Evolutionary conservation across 2,329 filamentous ascomycete species (phyloP).

Genomic region (Calcarisporium arbuscula): DNA sequence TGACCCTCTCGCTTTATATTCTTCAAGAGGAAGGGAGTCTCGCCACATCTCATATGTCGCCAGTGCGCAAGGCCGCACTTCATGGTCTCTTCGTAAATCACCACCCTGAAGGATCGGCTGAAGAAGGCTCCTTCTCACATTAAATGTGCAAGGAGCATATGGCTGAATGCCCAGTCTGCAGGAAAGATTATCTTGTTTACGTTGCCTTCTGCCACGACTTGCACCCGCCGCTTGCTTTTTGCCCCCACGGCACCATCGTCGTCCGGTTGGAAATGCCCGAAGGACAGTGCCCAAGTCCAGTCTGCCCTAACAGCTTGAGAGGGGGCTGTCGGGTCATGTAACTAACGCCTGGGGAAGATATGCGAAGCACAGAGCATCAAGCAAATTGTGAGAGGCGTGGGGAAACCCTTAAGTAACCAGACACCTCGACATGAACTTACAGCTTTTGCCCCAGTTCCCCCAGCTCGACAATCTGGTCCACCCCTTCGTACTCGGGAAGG

Average conservation of each 20-base stretch:
- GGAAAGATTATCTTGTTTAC: constrained; percentile 53
- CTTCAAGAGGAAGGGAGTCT: no score
- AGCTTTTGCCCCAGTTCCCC: constrained; percentile 44
- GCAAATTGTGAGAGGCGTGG: constrained; percentile 5
- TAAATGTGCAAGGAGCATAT: constrained; percentile 57
- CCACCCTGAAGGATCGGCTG: no score
- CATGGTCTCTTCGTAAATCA: no score
- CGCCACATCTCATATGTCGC: no score
- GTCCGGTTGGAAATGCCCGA: constrained; percentile 41
- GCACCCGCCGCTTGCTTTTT: constrained; percentile 41
- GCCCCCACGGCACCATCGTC: constrained; percentile 36
- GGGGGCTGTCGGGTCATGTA: constrained; percentile 51
- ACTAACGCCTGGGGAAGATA: constrained; percentile 11
- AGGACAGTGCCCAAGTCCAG: constrained; percentile 50
- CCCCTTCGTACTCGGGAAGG: constrained; percentile 72
- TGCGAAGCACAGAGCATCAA: constrained; percentile 3
- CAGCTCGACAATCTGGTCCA: constrained; percentile 86
- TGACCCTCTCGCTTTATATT: no score
- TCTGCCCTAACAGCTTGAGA: constrained; percentile 52
- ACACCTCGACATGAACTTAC: constrained; percentile 24
- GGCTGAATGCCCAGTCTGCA: constrained; percentile 52
- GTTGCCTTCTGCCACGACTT: constrained; percentile 49
- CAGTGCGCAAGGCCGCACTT: no score
- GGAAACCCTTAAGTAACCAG: constrained; percentile 3
- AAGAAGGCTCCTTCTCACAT: constrained; percentile 21